These are phyloP conservation scores for Chenopodium suecicum DNA, from an alignment of 148 eudicot genomes.

Conservation along the genomic window DNA sequence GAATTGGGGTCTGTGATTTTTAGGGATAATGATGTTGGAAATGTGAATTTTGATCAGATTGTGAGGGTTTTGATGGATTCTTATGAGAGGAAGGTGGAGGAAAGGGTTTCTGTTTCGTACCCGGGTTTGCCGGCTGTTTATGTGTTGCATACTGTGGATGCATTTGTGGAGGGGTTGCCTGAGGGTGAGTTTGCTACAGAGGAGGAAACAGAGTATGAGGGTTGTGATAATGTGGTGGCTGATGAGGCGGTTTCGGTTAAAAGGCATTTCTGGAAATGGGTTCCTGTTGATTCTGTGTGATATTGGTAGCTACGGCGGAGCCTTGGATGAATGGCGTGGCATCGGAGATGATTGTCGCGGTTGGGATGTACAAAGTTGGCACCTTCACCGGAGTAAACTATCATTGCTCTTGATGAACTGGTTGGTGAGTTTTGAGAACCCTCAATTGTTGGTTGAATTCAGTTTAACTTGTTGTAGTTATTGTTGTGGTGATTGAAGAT, in stretches of 20 bases:
- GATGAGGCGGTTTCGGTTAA: conserved; percentile 57
- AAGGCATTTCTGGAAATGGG: conserved; percentile 96
- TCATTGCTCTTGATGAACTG: background rate
- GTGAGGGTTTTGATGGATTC: conserved; percentile 56
- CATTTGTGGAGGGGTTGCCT: conserved; percentile 75
- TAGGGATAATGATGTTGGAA: background rate
- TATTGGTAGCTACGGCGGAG: background rate
- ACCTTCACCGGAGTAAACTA: no score
- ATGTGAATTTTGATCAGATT: conserved; percentile 14
- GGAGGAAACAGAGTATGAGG: conserved; percentile 67
- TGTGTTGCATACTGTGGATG: conserved; percentile 81
- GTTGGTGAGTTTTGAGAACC: conserved; percentile 41
- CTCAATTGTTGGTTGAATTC: conserved; percentile 2
- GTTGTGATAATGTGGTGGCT: conserved; percentile 31
- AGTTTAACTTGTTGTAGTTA: background rate
- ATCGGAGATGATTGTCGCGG: background rate
- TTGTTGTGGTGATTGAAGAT: background rate
- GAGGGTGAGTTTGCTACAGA: conserved; percentile 72
- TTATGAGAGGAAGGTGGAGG: conserved; percentile 75
- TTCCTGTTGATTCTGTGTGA: conserved; percentile 50
- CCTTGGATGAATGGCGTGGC: no score
- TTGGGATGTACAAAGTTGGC: background rate
- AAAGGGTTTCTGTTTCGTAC: conserved; percentile 75
- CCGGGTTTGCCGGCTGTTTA: conserved; percentile 94
- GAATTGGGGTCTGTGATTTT: conserved; percentile 64